Evolutionary conservation across 1,139 yeast genomes (phyloP), one percentile per base, ranked within the genome.

Genomic region (Zhuliangozyma parablackwelliae): DNA sequence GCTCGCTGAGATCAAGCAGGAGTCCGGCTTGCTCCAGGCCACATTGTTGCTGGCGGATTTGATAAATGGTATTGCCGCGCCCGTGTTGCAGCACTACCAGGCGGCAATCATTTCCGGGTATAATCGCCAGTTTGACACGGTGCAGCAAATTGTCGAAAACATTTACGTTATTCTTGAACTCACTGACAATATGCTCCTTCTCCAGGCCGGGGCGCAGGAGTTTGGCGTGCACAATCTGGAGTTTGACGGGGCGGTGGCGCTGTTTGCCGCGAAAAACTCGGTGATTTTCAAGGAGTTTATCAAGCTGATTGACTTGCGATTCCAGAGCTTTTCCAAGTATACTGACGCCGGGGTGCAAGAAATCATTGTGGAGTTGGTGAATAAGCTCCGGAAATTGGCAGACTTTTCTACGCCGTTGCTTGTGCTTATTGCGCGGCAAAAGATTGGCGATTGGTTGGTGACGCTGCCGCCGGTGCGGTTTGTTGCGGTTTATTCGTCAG

Each of bases 361-460:
- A 45, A 72, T 78, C 4, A 80, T 85, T 0, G 82, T 81, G 12
- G 92, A 83, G 41, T 61, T 81, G 10, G 56, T 73, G 65, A 77
- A 88, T 3, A 69, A 79, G 44, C 60, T 86, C 39, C 67, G 88
- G 34, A 77, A 78, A 43, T 64, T 85, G 31, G 72, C 85, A 28
- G 90, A 82, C 43, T 82, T 78, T 54, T 70, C 70, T 35, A 65
- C 69, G 20, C 76, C 84, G 21, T 73, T 82, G 33, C 40, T 72
- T 7, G 58, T 61, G 28, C 70, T 81, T n/a, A 77, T 86, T 42
- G 56, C 63, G 7, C 61, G 63, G 9, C 64, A 75, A 61, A 65
- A 68, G 27, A 70, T 80, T 24, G 87, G 86, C 2, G 72, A 75
- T 26, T 88, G 96, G 96, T 64, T 87, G 31, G 81, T 85, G 24